Percentiles rank a stretch among this genome's conserved stretches.
Conservation (phyloP, 352 stramenopile genomes). For the Globisporangium irregulare region DNA sequence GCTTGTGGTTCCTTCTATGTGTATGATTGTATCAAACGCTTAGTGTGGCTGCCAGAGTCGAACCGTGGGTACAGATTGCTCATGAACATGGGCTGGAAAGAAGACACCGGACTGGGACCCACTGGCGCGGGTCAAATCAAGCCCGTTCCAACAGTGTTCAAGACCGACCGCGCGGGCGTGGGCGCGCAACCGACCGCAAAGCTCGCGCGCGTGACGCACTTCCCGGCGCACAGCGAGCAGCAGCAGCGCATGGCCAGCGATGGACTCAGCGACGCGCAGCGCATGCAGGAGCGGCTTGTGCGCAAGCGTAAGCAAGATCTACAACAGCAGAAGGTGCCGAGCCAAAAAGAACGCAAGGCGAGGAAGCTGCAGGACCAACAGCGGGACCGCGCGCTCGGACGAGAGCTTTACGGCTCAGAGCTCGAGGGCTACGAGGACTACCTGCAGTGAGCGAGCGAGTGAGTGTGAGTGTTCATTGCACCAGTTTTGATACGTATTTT, state of each 20-base stretch:
- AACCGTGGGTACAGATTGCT: constrained; percentile 65
- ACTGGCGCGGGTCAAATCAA: constrained; percentile 34
- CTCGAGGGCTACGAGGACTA: constrained; percentile 63
- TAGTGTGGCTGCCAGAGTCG: constrained; percentile 65
- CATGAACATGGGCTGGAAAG: constrained; percentile 55
- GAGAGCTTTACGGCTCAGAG: constrained; percentile 42
- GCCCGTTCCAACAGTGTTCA: constrained; percentile 48
- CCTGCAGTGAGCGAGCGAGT: constrained; percentile 23
- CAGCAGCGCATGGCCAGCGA: constrained; percentile 28
- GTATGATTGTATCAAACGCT: not conserved
- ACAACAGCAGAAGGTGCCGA: constrained; percentile 19
- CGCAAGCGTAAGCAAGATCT: constrained; percentile 45
- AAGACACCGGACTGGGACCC: constrained; percentile 36
- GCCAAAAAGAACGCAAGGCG: constrained; percentile 31
- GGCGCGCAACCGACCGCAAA: constrained; percentile 26
- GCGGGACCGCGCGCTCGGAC: constrained; percentile 38
- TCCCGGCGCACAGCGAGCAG: constrained; percentile 33
- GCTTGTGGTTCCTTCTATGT: constrained; percentile 1
- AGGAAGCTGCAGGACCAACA: constrained; percentile 36
- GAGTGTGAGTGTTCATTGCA: too few relatives aligned
- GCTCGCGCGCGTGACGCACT: constrained; percentile 39
- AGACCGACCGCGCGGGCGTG: constrained; percentile 48
- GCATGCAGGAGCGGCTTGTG: constrained; percentile 37
- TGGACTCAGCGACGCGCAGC: constrained; percentile 34
- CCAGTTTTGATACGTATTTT: not conserved